Evolutionary conservation across 495 filamentous ascomycete genomes (phyloP), one percentile per base, ranked within the genome.

Genomic region (Jackrogersella minutella): DNA sequence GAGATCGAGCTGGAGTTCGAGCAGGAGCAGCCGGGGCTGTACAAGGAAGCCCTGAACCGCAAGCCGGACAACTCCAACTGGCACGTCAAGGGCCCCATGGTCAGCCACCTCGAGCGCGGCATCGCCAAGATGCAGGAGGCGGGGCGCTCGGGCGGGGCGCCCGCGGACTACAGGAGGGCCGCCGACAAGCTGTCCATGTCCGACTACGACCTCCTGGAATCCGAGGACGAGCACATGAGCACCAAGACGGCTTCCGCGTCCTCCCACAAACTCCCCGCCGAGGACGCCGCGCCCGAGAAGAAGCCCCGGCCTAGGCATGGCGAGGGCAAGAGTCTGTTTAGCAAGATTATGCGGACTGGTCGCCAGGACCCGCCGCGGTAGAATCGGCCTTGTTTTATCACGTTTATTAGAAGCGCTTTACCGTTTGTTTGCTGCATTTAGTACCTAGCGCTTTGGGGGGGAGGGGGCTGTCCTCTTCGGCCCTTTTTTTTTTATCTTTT

Each of bases 1-100:
- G 74, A 77, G 17, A 70, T 82, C 26, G 78, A 80, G 43, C 54
- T 60, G 1, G 76, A 81, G 31, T 78, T 82, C 21, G 69, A 77
- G 33, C 49, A 58, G 3, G 68, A 66, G 8, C 75, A 78, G 37
- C 75, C 78, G 0, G 71, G 64, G 5, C 65, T 80, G 9, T 77
- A 70, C 50, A 73, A 58, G 34, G 79, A 81, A 55, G 74, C 73
- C 0, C 46, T 73, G 24, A 67, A 76, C 2, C 69, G 78, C 62
- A 58, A 65, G n/a, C 69, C 62, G 9, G 54, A 67, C 9, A 41
- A 43, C n/a, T n/a, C n/a, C n/a, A 44, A 70, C 26, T 64, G 63
- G 51, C 26, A 31, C 5, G 26, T 68, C 13, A 66, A 66, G 39
- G 67, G 44, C 3, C 61, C 63, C 8, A 66, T 70, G 71, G 70